These are phyloP conservation scores for Geotrichum carabidarum DNA, from an alignment of 1,139 yeast species.

Conservation along the genomic window DNA sequence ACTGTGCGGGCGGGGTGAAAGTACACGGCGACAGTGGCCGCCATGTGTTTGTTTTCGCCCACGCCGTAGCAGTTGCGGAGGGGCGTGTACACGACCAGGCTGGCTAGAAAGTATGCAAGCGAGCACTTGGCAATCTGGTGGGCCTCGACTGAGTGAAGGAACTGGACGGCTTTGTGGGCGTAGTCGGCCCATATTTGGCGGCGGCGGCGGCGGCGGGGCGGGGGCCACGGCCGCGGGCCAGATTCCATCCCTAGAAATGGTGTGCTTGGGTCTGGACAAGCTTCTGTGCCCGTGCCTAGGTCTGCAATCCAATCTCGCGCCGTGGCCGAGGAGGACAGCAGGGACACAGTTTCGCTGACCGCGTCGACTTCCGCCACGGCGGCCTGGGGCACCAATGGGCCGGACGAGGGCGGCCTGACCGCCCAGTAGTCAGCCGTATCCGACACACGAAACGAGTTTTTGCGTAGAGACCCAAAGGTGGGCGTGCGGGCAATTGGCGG, in stretches of 20 bases:
- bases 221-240: no score
- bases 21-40: slow-evolving; percentile 78
- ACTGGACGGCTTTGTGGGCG: no score
- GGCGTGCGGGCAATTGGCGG: neutral
- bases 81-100: slow-evolving; percentile 67
- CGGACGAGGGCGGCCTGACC: neutral
- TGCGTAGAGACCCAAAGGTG: slow-evolving; percentile 10
- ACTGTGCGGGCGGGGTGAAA: slow-evolving; percentile 77
- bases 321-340: neutral
- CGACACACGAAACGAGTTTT: slow-evolving; percentile 7
- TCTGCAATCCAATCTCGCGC: neutral
- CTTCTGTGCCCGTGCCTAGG: neutral
- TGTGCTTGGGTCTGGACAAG: neutral
- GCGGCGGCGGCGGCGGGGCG: no score
- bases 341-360: slow-evolving; percentile 1
- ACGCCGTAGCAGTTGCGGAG: slow-evolving; percentile 57
- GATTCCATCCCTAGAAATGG: neutral
- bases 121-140: slow-evolving; percentile 50
- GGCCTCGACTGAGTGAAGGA: slow-evolving; percentile 2
- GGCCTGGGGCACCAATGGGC: no score
- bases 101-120: slow-evolving; percentile 65
- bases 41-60: slow-evolving; percentile 73
- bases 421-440: slow-evolving; percentile 5
- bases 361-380: neutral
- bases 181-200: no score